These are phyloP conservation scores for Geosmithia flava DNA, from an alignment of 2,329 filamentous ascomycete genomes.

Conservation along the genomic window DNA sequence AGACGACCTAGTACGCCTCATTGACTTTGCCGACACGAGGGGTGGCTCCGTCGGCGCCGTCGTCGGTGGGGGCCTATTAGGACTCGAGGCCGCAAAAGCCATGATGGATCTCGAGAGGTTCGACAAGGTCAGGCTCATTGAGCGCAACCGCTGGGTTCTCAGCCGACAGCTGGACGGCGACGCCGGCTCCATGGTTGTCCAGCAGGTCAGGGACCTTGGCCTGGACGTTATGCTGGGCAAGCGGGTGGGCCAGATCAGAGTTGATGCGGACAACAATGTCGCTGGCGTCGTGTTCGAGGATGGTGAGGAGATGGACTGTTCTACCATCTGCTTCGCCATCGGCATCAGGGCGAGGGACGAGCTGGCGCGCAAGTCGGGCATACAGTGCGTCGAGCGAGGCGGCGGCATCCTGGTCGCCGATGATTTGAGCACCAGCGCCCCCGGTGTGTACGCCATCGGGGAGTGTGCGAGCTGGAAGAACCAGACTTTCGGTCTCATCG, in stretches of 20 bases:
- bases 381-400: conserved; percentile 59
- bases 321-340: conserved; percentile 80
- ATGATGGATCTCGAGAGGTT: conserved; percentile 79
- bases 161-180: conserved; percentile 73
- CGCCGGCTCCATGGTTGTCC: conserved; percentile 69
- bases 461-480: conserved; percentile 86
- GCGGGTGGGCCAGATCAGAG: conserved; percentile 59
- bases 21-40: conserved; percentile 49
- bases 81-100: conserved; percentile 80
- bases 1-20: conserved; percentile 44
- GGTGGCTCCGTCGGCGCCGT: conserved; percentile 62
- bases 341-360: conserved; percentile 75
- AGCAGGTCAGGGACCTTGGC: conserved; percentile 67
- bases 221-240: conserved; percentile 71
- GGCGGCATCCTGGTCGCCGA: conserved; percentile 64
- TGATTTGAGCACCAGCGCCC: conserved; percentile 54
- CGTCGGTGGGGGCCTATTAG: conserved; percentile 74
- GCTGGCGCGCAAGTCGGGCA: conserved; percentile 55
- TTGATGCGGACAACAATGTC: conserved; percentile 54
- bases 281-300: conserved; percentile 70
- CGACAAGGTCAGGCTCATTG: conserved; percentile 63
- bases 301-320: conserved; percentile 63
- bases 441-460: conserved; percentile 74
- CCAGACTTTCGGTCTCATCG: conserved; percentile 81
- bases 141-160: conserved; percentile 72